A percentile compares a stretch with the other conserved stretches of the same genome.
Conservation (phyloP, 1,139 yeast genomes). For the Eremothecium sinecaudum region DNA sequence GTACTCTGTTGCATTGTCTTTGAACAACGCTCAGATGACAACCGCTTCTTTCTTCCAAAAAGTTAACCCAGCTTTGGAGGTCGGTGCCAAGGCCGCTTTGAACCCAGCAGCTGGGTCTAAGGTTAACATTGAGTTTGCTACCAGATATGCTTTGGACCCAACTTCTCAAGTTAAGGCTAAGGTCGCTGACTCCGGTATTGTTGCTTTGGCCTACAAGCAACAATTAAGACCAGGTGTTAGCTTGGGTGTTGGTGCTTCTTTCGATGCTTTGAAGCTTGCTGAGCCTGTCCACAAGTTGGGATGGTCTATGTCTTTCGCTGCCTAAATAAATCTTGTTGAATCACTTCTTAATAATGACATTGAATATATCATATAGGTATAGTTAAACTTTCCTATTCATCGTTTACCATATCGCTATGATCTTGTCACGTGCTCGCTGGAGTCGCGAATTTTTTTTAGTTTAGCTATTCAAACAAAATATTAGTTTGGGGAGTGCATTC, state of each 20-base stretch:
- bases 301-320: constrained; percentile 83
- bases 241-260: constrained; percentile 94
- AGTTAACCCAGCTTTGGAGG: constrained; percentile 84
- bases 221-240: constrained; percentile 94
- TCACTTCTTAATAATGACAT: too few species aligned
- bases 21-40: constrained; percentile 83
- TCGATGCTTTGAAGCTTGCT: constrained; percentile 90
- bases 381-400: too few species aligned
- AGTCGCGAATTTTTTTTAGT: too few species aligned
- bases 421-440: too few species aligned
- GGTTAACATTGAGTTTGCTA: constrained; percentile 85
- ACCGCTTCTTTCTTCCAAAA: constrained; percentile 97
- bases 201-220: constrained; percentile 92
- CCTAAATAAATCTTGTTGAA: too few species aligned
- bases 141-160: constrained; percentile 84
- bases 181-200: constrained; percentile 93
- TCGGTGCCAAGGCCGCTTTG: constrained; percentile 96
- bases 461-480: too few species aligned
- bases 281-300: constrained; percentile 99
- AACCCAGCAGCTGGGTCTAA: constrained; percentile 73
- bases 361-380: too few species aligned
- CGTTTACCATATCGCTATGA: too few species aligned
- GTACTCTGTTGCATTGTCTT: constrained; percentile 80
- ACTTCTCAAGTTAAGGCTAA: constrained; percentile 91
- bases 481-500: too few species aligned